phyloP scores from a whole-genome alignment of 2,329 filamentous ascomycete species.

The Eurotiales sp. region DNA sequence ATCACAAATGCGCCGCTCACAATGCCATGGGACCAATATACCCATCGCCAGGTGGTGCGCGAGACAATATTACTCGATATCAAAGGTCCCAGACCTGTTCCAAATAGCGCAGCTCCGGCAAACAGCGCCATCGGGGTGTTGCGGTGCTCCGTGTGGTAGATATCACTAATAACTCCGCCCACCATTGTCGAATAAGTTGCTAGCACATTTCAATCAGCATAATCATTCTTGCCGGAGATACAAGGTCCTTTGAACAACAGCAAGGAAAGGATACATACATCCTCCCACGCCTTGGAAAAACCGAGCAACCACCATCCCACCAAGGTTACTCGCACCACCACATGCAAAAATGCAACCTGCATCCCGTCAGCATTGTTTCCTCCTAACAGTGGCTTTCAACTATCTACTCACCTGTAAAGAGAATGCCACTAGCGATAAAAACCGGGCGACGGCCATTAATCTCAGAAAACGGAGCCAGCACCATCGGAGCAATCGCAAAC shows the following conservation, averaged over 20 bases:
- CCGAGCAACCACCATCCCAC: conserved; percentile 70
- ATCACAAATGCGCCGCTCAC: conserved; percentile 60
- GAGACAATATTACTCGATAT: conserved; percentile 25
- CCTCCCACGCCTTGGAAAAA: conserved; percentile 75
- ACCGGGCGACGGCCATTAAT: conserved; percentile 83
- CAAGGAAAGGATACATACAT: conserved; percentile 47
- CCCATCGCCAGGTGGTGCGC: conserved; percentile 25
- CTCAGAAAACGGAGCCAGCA: conserved; percentile 78
- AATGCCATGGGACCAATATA: conserved; percentile 63
- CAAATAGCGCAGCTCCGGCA: conserved; percentile 71
- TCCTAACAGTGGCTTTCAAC: conserved; percentile 23
- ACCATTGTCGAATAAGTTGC: conserved; percentile 79
- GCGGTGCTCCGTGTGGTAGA: conserved; percentile 72
- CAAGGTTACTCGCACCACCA: conserved; percentile 64
- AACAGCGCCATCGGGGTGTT: conserved; percentile 91
- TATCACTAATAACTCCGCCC: conserved; percentile 84
- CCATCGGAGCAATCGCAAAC: conserved; percentile 80
- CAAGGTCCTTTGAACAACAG: neutral
- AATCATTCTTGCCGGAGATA: neutral
- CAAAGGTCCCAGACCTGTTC: conserved; percentile 35
- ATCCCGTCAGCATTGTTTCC: conserved; percentile 14
- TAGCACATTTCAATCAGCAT: conserved; percentile 15
- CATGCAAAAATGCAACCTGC: conserved; percentile 64
- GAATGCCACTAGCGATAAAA: conserved; percentile 67
- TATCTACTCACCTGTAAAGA: conserved; percentile 57